These are phyloP conservation scores for Pseudognaphalium luteoalbum DNA, from an alignment of 129 eudicot species.

Conservation along the genomic window DNA sequence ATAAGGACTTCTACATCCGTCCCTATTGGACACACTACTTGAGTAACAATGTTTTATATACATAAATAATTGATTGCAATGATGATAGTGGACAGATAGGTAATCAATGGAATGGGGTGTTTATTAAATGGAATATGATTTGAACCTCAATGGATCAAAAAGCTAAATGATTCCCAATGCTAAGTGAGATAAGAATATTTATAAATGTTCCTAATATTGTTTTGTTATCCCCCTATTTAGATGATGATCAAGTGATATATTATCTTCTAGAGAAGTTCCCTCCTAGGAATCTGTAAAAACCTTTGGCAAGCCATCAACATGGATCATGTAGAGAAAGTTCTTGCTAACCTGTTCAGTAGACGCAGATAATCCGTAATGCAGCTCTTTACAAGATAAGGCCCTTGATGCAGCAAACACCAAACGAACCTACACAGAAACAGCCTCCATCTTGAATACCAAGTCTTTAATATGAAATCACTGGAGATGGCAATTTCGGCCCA, in stretches of 20 bases:
- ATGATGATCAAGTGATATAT: not conserved
- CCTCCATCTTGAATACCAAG: not conserved
- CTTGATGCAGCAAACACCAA: conserved; percentile 49
- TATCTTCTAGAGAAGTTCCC: not conserved
- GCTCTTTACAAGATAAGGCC: conserved; percentile 55
- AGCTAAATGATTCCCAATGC: not conserved
- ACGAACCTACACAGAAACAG: conserved; percentile 43
- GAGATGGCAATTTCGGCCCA: not conserved
- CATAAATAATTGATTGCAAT: not conserved
- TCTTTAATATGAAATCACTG: not conserved
- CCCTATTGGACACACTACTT: not conserved
- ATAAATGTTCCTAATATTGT: too few relatives aligned
- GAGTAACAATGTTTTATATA: not conserved
- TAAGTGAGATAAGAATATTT: too few relatives aligned
- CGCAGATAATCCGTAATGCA: conserved; percentile 60
- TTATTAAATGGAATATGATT: not conserved
- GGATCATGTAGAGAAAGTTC: not conserved
- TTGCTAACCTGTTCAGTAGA: conserved; percentile 53
- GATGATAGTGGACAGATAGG: not conserved
- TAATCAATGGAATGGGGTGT: not conserved
- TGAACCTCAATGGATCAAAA: not conserved
- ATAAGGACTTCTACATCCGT: not conserved
- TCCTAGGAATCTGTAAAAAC: not conserved
- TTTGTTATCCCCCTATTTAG: too few relatives aligned
- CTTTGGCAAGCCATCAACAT: not conserved